Evolutionary conservation across 176 grass and related monocot genomes (phyloP), one percentile per base, ranked within the genome.

Genomic region (Carex cristatella): DNA sequence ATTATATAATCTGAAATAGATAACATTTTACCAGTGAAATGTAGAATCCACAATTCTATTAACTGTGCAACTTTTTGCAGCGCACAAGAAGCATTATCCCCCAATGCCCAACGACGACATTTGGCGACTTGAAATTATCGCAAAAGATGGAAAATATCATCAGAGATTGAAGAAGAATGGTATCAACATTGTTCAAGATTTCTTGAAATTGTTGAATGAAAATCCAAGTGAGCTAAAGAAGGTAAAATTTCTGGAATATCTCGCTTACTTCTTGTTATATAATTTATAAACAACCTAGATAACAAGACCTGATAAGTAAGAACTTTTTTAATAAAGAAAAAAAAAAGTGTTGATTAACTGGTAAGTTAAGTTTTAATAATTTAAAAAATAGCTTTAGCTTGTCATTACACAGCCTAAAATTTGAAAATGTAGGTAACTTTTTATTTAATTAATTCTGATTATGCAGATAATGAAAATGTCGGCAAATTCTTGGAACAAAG

Each of bases 71-170:
- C 19, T 68, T 82, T 10, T 68, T 31, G 28, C 32, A 83, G 80
- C 10, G 12, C 53, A 69, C 40, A 9, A 83, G 63, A 83, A 83
- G 7, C 42, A 69, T 51, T 32, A 83, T 18, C 63, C 61, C 0
- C 81, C 81, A 16, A 51, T 7, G 38, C 81, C 10, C 10, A 28
- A 67, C 6, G 81, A 83, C 0, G 81, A 83, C 7, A 49, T 66
- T 31, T 83, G 81, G 81, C 81, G 81, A 15, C 81, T 83, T 16
- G 64, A 83, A 11, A 35, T 1, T 14, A 69, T 83, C 31, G 59
- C 81, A 0, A 83, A 66, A 51, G 81, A 83, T 30, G 81, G 81
- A 83, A 69, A 18, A 46, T 69, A 35, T 67, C 81, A 83, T 18
- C 19, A 51, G 12, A 83, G 42, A 68, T 83, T 83, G 81, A 67